phyloP scores from a whole-genome alignment of 2,329 filamentous ascomycete species.

The Pyricularia pennisetigena region DNA sequence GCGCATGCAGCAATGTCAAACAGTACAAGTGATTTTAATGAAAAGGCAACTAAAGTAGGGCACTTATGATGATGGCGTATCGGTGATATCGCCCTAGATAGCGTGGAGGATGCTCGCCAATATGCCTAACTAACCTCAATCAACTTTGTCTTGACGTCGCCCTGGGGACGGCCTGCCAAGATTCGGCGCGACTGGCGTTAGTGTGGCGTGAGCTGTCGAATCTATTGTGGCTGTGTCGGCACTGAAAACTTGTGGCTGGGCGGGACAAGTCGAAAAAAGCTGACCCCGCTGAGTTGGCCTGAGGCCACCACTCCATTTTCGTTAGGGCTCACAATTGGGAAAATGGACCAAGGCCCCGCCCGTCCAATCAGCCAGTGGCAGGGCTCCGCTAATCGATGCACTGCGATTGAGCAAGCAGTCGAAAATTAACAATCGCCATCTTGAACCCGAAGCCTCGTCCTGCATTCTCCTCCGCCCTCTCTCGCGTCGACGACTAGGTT shows the following conservation, averaged over 20 bases:
- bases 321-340: background rate
- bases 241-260: background rate
- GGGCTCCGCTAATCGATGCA: background rate
- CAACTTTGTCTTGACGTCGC: background rate
- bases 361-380: background rate
- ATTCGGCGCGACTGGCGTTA: background rate
- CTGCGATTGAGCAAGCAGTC: background rate
- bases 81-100: background rate
- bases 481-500: constrained; percentile 5
- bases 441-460: background rate
- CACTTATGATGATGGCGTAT: background rate
- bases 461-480: background rate
- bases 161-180: background rate
- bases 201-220: background rate
- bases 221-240: background rate
- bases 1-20: background rate
- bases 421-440: background rate
- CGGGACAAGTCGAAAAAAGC: background rate
- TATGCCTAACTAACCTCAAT: background rate
- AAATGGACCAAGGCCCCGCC: background rate
- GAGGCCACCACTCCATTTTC: background rate
- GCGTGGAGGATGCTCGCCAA: background rate
- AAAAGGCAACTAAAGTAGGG: background rate
- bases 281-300: background rate
- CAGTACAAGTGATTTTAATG: background rate